A percentile compares a stretch with the other conserved stretches of the same genome.
Evolutionary conservation across 352 stramenopile species (phyloP).

Genomic region (Phytophthora sp.): DNA sequence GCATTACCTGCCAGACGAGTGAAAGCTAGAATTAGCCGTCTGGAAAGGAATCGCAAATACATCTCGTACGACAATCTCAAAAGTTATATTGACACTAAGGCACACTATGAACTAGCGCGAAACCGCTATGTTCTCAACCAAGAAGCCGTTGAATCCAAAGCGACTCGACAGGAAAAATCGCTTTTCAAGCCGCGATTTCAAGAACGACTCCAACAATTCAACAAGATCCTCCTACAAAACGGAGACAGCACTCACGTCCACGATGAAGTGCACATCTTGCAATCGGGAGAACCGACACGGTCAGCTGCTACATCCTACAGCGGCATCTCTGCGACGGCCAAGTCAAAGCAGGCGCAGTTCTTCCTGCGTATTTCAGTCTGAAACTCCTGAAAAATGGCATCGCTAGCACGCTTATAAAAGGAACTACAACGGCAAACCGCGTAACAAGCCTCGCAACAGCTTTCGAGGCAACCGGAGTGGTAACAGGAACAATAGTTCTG

Average conservation of each 20-base stretch:
- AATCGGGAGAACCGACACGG: constrained; percentile 4
- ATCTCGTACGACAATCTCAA: constrained; percentile 16
- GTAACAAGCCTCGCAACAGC: neutral
- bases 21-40: neutral
- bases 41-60: constrained; percentile 1
- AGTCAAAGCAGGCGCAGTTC: constrained; percentile 17
- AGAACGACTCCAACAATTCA: constrained; percentile 5
- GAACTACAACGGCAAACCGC: neutral
- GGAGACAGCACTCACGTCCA: neutral
- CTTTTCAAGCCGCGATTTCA: too few species aligned
- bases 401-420: constrained; percentile 3
- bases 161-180: too few species aligned
- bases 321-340: neutral
- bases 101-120: constrained; percentile 3
- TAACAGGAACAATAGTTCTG: neutral
- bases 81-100: constrained; percentile 11
- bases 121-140: constrained; percentile 14
- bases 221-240: neutral
- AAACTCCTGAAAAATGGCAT: neutral
- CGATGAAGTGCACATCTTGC: constrained; percentile 3
- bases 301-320: constrained; percentile 22
- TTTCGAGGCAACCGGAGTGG: neutral
- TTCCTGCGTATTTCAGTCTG: constrained; percentile 17
- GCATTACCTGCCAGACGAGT: neutral
- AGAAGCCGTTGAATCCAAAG: constrained; percentile 3